Evolutionary conservation across 805 yeast genomes (phyloP), one percentile per base, ranked within the genome.

Genomic region (Isabelozyma rhagii): DNA sequence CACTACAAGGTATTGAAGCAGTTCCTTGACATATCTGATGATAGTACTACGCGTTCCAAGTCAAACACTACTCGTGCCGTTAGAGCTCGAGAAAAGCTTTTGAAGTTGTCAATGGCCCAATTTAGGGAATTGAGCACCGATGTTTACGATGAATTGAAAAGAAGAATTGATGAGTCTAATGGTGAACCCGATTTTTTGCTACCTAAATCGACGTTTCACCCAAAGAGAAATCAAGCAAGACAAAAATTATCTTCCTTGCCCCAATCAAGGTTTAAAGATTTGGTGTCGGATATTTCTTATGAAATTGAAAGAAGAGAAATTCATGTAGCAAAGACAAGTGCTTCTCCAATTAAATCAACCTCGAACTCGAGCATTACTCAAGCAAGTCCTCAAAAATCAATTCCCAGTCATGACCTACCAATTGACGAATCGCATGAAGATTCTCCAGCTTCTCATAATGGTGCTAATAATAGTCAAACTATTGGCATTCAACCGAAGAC

Each of bases 201-300:
- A 39, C 92, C 96, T 5, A 81, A 82, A 58, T 75, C 80, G 6
- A 77, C 79, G 15, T 90, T 89, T 69, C 99, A 94, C 67, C 92
- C 96, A 41, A 92, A 91, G 63, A 81, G 99, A 62, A 96, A 94
- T 63, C 96, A 91, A 67, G 98, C 99, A 1, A 80, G 99, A 59
- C 89, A 89, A 66, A 93, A 92, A 69, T 78, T 94, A 57, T 86
- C 97, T 5, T 83, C 88, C 45, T 79, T 94, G 51, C 94, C 97
- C 1, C 83, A 84, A 45, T 66, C 84, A 3, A 72, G 98, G 52
- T 94, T 94, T 71, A 85, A 85, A 58, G 99, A 93, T 64, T 80
- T 94, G 64, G 96, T 90, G 15, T 84, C 87, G 50, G 99, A 94
- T 64, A 91, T 94, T 41, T 74, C 87, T 41, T 89, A 74, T 64